Conservation (phyloP, 371 early-diverging fungal genomes). For the Lichtheimia corymbifera region DNA sequence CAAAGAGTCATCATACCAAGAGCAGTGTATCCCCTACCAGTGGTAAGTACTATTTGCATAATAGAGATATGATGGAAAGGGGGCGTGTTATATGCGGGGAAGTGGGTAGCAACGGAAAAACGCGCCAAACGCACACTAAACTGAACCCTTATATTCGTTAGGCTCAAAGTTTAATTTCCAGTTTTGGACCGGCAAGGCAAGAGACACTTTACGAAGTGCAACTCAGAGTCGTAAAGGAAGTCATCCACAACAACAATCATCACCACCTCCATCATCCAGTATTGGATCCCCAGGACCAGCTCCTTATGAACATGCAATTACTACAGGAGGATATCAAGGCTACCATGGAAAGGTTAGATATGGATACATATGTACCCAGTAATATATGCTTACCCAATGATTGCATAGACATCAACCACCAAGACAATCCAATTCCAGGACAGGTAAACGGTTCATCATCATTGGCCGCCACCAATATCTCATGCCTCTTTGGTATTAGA, state of each 20-base stretch:
- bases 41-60: slow-evolving; percentile 4
- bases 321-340: background rate
- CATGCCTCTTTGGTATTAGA: background rate
- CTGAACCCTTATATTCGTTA: background rate
- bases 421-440: no score
- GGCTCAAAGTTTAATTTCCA: slow-evolving; percentile 18
- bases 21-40: slow-evolving; percentile 11
- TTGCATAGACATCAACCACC: no score
- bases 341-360: no score
- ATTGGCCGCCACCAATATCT: no score
- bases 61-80: background rate
- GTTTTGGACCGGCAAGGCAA: slow-evolving; percentile 19
- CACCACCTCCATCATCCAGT: background rate
- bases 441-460: no score
- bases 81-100: no score
- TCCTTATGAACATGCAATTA: slow-evolving; percentile 1
- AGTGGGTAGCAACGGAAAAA: no score
- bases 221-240: background rate
- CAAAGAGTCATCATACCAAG: slow-evolving; percentile 7
- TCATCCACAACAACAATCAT: background rate
- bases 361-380: no score
- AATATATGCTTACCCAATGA: no score
- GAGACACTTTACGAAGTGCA: slow-evolving; percentile 4
- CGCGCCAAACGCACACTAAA: background rate
- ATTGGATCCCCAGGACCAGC: background rate